Evolutionary conservation across 441 rosid genomes (phyloP), one percentile per base, ranked within the genome.

Genomic region (Gossypium davidsonii): DNA sequence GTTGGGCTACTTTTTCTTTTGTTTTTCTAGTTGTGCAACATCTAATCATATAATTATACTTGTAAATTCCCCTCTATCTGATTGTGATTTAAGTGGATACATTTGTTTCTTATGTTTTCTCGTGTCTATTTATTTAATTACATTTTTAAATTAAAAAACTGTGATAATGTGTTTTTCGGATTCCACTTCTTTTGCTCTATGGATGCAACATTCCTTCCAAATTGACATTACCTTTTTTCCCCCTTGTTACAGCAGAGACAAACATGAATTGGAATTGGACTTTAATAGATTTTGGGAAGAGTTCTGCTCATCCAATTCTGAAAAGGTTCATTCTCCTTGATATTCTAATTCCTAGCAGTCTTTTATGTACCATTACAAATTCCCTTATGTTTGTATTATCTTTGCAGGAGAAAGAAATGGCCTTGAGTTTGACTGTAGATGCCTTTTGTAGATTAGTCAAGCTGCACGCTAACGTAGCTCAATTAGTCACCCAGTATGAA

Each of bases 251-350:
- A 81, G 76, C 90, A 93, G 97, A 81, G 96, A 85, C 73, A 85
- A 87, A 76, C 86, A 90, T 87, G 99, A 92, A 80, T 74, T 92
- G 96, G 97, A 96, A 83, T 80, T 92, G 96, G 98, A 96, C 85
- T 92, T 96, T 79, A 96, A 93, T 83, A 96, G 98, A 83, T 88
- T 87, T 74, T 94, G 99, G 99, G 98, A 96, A 83, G 96, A 96
- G 84, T 96, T 96, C 82, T 97, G 98, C 75, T 92, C 99, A 81
- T 96, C 97, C 78, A 89, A 90, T 85, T 93, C 93, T 9, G 99
- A 96, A 84, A 93, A 91, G 97, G 99, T 93, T 76, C 66, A 44
- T 77, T 63, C 67, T 73, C n/a, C 2, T 55, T 58, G 66, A 23
- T 71, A 21, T 28, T 31, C 31, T 15, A 60, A 34, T 64, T 71